Base-by-base conservation (phyloP, 2,329 filamentous ascomycete species). In the Fusarium agapanthi region DNA sequence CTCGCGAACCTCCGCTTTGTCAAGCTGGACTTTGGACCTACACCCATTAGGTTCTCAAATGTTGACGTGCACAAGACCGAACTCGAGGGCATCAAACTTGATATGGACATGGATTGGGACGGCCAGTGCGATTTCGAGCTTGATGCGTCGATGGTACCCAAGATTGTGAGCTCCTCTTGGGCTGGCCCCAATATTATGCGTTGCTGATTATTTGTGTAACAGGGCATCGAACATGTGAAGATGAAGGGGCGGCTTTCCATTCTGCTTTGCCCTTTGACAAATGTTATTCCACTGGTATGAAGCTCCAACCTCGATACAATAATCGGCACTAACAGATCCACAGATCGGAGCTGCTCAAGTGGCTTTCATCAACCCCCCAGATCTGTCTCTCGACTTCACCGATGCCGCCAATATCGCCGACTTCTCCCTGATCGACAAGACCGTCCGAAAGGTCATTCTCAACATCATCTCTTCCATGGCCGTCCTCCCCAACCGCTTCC, bases 161-260 rank as follows among this genome's bases (percentile, higher is more conserved):
- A 76, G 41, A 64, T 77, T 50, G 75, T 77, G 53, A 73, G 54
- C 18, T 20, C 35, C 22, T n/a, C n/a, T n/a, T n/a, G n/a, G n/a
- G 56, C 71, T 62, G 11, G 35, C 32, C 14, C n/a, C 37, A 24
- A n/a, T 40, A 0, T n/a, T 48, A 26, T 6, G 7, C 4, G 3
- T 34, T 18, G 32, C 65, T 53, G 18, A 32, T 16, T 9, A 58
- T 45, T 6, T 1, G 26, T 61, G 35, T 7, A 1, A 14, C 20
- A 77, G 75, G 75, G 75, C 16, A 75, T 77, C 34, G 75, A 77
- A 28, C 74, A 75, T 43, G 70, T 77, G 3, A 77, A 77, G 20
- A 50, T 77, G 34, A 71, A 51, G 44, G 75, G 75, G 45, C 64
- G 75, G 43, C 56, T 77, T 0, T 77, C 75, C 2, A 61, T 77